Evolutionary conservation across 257 asterid species (phyloP).

Genomic region (Salvia rosmarinus): DNA sequence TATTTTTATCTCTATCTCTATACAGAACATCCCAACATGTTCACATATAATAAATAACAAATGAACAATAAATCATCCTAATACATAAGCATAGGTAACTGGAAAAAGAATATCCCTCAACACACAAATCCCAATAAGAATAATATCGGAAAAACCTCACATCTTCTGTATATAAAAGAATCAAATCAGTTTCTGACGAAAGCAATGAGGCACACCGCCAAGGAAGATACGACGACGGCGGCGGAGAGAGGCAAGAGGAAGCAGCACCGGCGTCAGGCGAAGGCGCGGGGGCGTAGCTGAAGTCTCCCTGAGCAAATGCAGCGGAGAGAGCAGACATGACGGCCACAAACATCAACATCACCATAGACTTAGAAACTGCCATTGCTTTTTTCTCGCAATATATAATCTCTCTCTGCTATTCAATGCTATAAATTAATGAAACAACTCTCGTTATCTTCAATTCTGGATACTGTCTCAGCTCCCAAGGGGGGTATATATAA

Average conservation of each 20-base stretch:
- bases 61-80: conserved; percentile 21
- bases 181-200: conserved; percentile 40
- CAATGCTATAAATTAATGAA: neutral
- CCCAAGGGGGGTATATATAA: conserved; percentile 3
- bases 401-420: neutral
- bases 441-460: too few relatives aligned
- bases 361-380: conserved; percentile 46
- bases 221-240: conserved; percentile 51
- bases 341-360: conserved; percentile 45
- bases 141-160: too few relatives aligned
- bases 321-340: conserved; percentile 34
- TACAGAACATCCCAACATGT: neutral
- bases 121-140: neutral
- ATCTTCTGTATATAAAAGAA: too few relatives aligned
- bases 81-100: neutral
- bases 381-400: conserved; percentile 9
- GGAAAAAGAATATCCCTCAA: neutral
- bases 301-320: conserved; percentile 44
- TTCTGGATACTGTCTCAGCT: neutral
- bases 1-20: conserved; percentile 17
- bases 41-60: neutral
- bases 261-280: conserved; percentile 53
- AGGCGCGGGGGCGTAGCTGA: conserved; percentile 52
- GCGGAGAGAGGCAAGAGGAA: conserved; percentile 46
- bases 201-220: conserved; percentile 48